Conservation (phyloP, 2,329 filamentous ascomycete genomes). For the Ophiostoma himal-ulmi region DNA sequence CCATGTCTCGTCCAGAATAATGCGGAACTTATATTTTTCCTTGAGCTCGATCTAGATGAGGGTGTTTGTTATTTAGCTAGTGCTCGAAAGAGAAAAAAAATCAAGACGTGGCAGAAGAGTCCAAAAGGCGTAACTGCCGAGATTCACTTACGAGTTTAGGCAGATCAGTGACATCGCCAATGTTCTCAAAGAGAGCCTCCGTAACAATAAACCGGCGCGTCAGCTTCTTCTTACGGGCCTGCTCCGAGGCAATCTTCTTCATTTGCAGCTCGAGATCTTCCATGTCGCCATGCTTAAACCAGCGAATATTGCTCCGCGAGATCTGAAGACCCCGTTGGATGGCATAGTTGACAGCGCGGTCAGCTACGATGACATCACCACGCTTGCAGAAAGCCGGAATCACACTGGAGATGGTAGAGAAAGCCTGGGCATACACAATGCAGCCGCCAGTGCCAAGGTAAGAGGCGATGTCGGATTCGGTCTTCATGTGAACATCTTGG, state of each 20-base stretch:
- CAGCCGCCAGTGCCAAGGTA: conserved; percentile 83
- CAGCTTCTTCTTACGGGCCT: conserved; percentile 74
- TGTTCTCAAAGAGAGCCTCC: conserved; percentile 86
- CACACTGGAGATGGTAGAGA: conserved; percentile 93
- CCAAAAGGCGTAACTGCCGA: background rate
- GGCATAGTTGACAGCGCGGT: conserved; percentile 87
- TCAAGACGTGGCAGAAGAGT: background rate
- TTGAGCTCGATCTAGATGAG: conserved; percentile 71
- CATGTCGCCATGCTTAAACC: conserved; percentile 97
- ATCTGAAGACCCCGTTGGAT: conserved; percentile 94
- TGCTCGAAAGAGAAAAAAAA: background rate
- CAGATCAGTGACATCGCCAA: conserved; percentile 77
- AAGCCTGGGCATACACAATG: conserved; percentile 93
- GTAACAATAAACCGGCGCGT: conserved; percentile 94
- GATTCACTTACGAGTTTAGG: conserved; percentile 57
- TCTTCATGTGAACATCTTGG: conserved; percentile 96
- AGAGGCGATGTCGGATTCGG: conserved; percentile 85
- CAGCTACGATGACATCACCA: conserved; percentile 93
- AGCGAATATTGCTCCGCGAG: conserved; percentile 80
- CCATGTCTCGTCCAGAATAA: conserved; percentile 96
- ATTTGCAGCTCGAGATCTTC: conserved; percentile 83
- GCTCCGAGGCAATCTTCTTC: conserved; percentile 79
- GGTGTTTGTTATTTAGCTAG: background rate
- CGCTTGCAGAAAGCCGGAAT: conserved; percentile 96
- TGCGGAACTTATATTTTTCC: conserved; percentile 92